Conservation (phyloP, 2,329 filamentous ascomycete genomes). For the Penicillium corylophilum region DNA sequence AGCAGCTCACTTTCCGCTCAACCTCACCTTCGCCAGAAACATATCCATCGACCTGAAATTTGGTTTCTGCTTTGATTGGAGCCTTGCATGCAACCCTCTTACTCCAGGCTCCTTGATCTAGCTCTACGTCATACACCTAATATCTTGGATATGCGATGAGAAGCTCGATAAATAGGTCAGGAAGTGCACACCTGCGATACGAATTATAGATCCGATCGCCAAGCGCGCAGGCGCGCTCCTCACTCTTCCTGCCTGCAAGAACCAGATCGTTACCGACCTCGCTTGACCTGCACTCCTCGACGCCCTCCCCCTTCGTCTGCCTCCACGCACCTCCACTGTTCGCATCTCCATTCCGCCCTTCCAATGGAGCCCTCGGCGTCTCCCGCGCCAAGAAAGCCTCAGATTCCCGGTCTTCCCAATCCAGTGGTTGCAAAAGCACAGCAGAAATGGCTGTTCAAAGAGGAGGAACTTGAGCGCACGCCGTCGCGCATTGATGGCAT, state of each 20-base stretch:
- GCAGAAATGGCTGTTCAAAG: conserved; percentile 84
- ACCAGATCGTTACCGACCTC: neutral
- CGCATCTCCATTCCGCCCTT: neutral
- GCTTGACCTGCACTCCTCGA: neutral
- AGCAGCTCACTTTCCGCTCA: neutral
- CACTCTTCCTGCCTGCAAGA: neutral
- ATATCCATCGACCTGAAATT: neutral
- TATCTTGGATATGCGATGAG: conserved; percentile 8
- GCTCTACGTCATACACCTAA: neutral
- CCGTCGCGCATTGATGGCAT: conserved; percentile 85
- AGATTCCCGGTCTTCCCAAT: conserved; percentile 42
- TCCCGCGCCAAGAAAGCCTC: conserved; percentile 24
- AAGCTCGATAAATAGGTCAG: conserved; percentile 7
- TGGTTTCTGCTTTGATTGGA: neutral
- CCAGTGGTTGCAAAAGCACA: conserved; percentile 55
- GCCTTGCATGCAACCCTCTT: neutral
- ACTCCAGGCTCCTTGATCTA: neutral
- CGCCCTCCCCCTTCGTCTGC: neutral
- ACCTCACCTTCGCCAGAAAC: neutral
- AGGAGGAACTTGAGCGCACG: conserved; percentile 76
- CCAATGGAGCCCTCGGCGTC: conserved; percentile 32
- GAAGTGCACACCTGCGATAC: conserved; percentile 8
- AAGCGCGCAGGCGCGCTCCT: conserved; percentile 23
- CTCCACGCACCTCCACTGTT: neutral
- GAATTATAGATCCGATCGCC: conserved; percentile 7